phyloP scores from a whole-genome alignment of 1,139 yeast genomes.

The Nadsonia starkeyi-henricii region DNA sequence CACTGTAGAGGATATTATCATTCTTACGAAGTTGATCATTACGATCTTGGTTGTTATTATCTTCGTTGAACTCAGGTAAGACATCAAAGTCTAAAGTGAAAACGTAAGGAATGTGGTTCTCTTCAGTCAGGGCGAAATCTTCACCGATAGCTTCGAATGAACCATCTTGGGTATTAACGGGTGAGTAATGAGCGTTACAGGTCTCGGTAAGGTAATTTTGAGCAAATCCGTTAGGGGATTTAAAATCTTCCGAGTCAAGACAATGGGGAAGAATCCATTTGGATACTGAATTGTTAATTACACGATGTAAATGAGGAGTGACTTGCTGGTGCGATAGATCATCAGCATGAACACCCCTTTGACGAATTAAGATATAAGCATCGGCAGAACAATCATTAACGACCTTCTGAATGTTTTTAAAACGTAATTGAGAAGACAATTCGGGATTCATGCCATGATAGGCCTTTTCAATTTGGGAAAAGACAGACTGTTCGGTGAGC shows the following conservation, averaged over 20 bases:
- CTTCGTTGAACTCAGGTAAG: conserved; percentile 10
- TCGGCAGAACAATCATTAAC: conserved; percentile 25
- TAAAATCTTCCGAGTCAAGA: conserved; percentile 7
- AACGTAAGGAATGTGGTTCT: conserved; percentile 20
- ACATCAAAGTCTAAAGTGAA: conserved; percentile 17
- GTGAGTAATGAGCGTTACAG: conserved; percentile 20
- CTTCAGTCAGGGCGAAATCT: neutral
- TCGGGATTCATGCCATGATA: too few relatives aligned
- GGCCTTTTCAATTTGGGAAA: too few relatives aligned
- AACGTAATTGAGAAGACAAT: too few relatives aligned
- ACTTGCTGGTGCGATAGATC: conserved; percentile 16
- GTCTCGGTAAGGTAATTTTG: conserved; percentile 14
- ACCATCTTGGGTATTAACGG: conserved; percentile 16
- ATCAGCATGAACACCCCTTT: conserved; percentile 22
- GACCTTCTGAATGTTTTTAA: too few relatives aligned
- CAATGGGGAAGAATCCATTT: conserved; percentile 10
- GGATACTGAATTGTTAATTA: conserved; percentile 16
- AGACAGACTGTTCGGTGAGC: neutral
- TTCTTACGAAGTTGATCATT: conserved; percentile 14
- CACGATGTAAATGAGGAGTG: conserved; percentile 15
- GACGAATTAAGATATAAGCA: conserved; percentile 25
- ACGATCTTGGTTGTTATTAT: conserved; percentile 7
- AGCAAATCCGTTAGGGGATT: too few relatives aligned
- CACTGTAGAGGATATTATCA: conserved; percentile 18
- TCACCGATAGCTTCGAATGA: conserved; percentile 14